These are phyloP conservation scores for Rubia balearica DNA, from an alignment of 305 asterid species.

Conservation along the genomic window DNA sequence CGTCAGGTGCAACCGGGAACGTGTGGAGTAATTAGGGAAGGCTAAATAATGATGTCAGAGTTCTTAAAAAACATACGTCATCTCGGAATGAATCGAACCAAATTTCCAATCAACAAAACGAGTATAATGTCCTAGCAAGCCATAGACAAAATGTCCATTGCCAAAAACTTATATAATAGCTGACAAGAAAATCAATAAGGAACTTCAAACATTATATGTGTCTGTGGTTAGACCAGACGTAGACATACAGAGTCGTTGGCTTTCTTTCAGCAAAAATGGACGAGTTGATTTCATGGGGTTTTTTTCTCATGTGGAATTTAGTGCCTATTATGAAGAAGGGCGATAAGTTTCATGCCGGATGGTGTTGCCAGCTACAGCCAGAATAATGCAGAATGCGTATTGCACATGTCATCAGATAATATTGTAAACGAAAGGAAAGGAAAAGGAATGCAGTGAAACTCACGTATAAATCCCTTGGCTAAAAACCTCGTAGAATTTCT, in stretches of 20 bases:
- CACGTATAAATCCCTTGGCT: slow-evolving; percentile 29
- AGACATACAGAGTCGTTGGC: neutral
- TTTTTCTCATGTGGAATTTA: no score
- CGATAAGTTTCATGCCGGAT: no score
- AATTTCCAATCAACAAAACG: no score
- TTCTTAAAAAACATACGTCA: neutral
- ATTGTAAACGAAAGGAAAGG: neutral
- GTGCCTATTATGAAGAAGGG: no score
- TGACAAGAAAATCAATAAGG: neutral
- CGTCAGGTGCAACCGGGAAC: slow-evolving; percentile 83
- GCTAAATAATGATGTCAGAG: slow-evolving; percentile 13
- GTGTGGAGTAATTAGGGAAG: slow-evolving; percentile 18
- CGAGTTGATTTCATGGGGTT: neutral
- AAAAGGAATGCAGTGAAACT: slow-evolving; percentile 5
- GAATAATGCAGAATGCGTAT: neutral
- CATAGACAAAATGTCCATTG: no score
- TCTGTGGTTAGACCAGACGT: no score
- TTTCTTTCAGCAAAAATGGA: no score
- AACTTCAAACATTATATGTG: neutral
- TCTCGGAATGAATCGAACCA: no score
- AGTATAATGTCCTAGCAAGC: no score
- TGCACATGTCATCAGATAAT: no score
- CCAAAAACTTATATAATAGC: neutral
- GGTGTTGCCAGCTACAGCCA: neutral
- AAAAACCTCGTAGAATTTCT: slow-evolving; percentile 83